Percentiles rank a stretch among this genome's conserved stretches.
phyloP scores from a whole-genome alignment of 768 basidiomycete genomes.

The Phallus indusiatus region DNA sequence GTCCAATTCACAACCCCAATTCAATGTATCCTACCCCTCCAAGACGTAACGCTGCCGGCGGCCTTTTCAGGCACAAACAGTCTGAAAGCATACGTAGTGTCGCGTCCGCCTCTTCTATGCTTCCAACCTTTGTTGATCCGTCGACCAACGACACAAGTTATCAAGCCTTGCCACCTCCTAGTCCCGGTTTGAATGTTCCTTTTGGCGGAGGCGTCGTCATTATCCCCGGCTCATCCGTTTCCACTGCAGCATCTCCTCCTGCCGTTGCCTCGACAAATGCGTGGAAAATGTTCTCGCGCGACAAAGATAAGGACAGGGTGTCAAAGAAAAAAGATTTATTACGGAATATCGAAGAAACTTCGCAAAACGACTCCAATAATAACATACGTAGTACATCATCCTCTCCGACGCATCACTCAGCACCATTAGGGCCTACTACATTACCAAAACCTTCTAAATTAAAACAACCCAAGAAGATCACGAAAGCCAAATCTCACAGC shows the following conservation, averaged over 20 bases:
- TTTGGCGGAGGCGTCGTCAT: not conserved
- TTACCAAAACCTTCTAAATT: not conserved
- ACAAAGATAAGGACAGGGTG: not conserved
- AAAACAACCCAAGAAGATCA: not conserved
- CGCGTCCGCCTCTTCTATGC: not conserved
- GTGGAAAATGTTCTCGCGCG: not conserved
- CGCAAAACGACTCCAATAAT: not conserved
- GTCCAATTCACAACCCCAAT: not conserved
- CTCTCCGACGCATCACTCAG: not conserved
- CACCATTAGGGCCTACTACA: not conserved
- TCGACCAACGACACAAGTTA: not conserved
- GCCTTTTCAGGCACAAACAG: not conserved
- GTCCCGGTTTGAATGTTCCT: not conserved
- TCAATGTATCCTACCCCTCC: constrained; percentile 7
- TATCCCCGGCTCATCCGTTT: not conserved
- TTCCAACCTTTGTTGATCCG: not conserved
- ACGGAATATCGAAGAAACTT: not conserved
- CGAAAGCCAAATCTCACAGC: not conserved
- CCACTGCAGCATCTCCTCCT: not conserved
- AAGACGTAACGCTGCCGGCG: not conserved
- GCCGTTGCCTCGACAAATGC: no score
- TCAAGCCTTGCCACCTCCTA: not conserved
- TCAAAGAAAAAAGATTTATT: not conserved
- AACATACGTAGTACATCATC: not conserved
- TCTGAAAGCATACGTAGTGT: not conserved